Conservation (phyloP, 345 rosid species). For the Gossypium turneri region DNA sequence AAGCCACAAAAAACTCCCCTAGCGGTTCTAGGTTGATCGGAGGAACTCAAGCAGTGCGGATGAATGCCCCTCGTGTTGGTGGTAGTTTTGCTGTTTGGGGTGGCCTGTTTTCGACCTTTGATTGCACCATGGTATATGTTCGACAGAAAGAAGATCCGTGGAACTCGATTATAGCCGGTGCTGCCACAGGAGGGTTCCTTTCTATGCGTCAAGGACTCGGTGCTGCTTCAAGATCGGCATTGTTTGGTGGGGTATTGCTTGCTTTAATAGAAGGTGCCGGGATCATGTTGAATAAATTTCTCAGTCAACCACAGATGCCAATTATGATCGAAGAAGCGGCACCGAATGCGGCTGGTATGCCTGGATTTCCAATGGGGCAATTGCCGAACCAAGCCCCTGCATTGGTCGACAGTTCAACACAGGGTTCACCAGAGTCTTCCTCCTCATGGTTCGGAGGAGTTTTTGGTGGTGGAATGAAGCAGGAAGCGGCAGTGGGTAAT, state of each 20-base stretch:
- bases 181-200: slow-evolving; percentile 68
- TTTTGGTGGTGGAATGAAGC: slow-evolving; percentile 42
- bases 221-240: slow-evolving; percentile 48
- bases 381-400: slow-evolving; percentile 26
- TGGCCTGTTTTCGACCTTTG: slow-evolving; percentile 56
- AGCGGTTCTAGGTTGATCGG: slow-evolving; percentile 46
- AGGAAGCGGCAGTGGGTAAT: slow-evolving; percentile 25
- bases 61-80: slow-evolving; percentile 72
- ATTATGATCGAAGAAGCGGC: slow-evolving; percentile 41
- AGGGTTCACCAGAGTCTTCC: slow-evolving; percentile 13
- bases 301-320: slow-evolving; percentile 44
- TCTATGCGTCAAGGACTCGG: slow-evolving; percentile 56
- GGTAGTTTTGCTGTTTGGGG: slow-evolving; percentile 69
- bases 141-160: slow-evolving; percentile 76
- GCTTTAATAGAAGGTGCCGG: slow-evolving; percentile 83
- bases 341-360: slow-evolving; percentile 29
- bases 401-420: slow-evolving; percentile 21
- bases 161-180: slow-evolving; percentile 67
- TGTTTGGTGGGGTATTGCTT: slow-evolving; percentile 47
- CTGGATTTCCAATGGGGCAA: slow-evolving; percentile 35
- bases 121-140: slow-evolving; percentile 47
- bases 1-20: slow-evolving; percentile 55
- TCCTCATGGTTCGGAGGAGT: slow-evolving; percentile 63
- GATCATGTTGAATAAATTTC: slow-evolving; percentile 59
- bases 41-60: slow-evolving; percentile 57